Evolutionary conservation across 495 filamentous ascomycete species (phyloP), one percentile per base, ranked within the genome.

Genomic region (Hypoxylon lienhwacheense): DNA sequence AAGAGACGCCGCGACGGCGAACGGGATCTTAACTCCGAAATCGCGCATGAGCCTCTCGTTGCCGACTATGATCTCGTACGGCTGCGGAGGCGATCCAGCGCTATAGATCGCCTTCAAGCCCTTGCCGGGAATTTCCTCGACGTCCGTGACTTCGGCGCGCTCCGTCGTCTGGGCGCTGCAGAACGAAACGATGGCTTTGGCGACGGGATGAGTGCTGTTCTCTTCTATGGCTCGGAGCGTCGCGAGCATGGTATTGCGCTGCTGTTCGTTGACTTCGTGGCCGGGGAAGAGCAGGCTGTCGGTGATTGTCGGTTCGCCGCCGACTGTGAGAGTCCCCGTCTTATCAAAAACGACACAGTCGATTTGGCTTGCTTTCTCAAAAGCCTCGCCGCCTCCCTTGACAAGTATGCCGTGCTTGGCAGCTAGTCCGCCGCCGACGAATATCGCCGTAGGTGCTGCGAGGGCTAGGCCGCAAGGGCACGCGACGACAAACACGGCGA

Each of bases 311-410:
- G 91, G 83, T 45, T 90, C 85, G 25, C 88, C 89, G 26, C 92
- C 92, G 59, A 88, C 74, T 0, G 92, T 97, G 39, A 97, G 72
- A 1, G 92, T 97, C 0, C 92, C 92, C 0, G 92, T 97, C 74
- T 97, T 97, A 74, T 97, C 92, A 61, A 97, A 97, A 10, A 97
- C 90, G 15, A 97, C 83, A 46, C 84, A 85, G 66, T 95, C 88
- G 5, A 97, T 77, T 3, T 77, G 77, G 55, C 90, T 95, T 7
- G 93, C 91, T 72, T 95, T 91, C 69, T 97, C 89, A 62, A 97
- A 97, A 1, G 93, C 92, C 64, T 96, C 90, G 17, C 92, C 93
- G 12, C 92, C 92, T n/a, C 92, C 92, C 68, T 93, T 92, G 52
- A 91, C 92, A 2, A 97, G 73, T 40, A 97, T 95, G 4, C 93